phyloP scores from a whole-genome alignment of 805 yeast species.

The Alloascoidea africana region DNA sequence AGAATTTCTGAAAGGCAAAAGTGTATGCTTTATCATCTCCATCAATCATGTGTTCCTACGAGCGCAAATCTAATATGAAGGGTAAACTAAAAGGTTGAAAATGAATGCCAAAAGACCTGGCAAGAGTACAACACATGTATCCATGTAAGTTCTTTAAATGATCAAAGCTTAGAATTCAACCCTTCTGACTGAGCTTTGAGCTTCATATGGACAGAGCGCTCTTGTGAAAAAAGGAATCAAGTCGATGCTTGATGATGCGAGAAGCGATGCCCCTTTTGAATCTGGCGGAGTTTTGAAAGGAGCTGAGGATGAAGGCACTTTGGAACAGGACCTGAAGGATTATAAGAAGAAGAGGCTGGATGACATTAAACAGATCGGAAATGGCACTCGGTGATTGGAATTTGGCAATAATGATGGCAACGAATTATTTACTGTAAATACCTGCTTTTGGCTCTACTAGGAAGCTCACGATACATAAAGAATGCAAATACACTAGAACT shows the following conservation, averaged over 20 bases:
- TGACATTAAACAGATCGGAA: too few relatives aligned
- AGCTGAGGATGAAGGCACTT: neutral
- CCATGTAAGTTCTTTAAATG: constrained; percentile 29
- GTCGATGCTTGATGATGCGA: constrained; percentile 75
- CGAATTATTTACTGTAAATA: too few relatives aligned
- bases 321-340: neutral
- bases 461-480: too few relatives aligned
- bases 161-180: constrained; percentile 2
- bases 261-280: constrained; percentile 81
- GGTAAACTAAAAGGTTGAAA: constrained; percentile 47
- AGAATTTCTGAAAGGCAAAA: constrained; percentile 31
- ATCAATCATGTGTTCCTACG: too few relatives aligned
- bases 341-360: neutral
- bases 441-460: too few relatives aligned
- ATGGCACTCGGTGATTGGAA: too few relatives aligned
- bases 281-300: constrained; percentile 33
- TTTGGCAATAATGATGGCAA: too few relatives aligned
- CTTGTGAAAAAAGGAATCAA: constrained; percentile 62
- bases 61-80: too few relatives aligned
- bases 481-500: too few relatives aligned
- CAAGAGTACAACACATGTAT: constrained; percentile 79
- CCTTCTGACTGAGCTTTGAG: constrained; percentile 2
- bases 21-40: constrained; percentile 20
- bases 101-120: constrained; percentile 90
- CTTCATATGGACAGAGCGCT: constrained; percentile 29